Percentiles rank a stretch among this genome's conserved stretches.
Conservation (phyloP, 805 yeast species). For the Hemisphaericaspora nanyangensis region DNA sequence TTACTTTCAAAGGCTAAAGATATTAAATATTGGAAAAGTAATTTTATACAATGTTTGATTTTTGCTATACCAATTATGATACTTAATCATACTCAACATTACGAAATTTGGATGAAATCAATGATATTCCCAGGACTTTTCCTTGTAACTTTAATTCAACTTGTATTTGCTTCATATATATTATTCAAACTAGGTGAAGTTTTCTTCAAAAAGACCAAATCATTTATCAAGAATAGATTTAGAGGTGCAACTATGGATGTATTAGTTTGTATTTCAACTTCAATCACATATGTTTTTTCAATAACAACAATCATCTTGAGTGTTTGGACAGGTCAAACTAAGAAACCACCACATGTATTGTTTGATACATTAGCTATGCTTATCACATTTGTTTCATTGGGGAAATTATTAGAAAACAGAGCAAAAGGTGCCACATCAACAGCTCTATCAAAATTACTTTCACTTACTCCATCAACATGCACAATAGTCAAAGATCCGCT, state of each 20-base stretch:
- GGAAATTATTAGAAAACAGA: conserved; percentile 85
- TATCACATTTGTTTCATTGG: conserved; percentile 76
- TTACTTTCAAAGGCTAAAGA: conserved; percentile 68
- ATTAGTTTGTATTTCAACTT: conserved; percentile 76
- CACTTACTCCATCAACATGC: conserved; percentile 78
- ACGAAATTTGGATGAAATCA: conserved; percentile 24
- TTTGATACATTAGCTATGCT: conserved; percentile 90
- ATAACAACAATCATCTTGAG: conserved; percentile 54
- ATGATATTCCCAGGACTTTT: conserved; percentile 57
- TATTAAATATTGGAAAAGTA: conserved; percentile 63
- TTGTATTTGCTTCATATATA: conserved; percentile 54
- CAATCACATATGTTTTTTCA: conserved; percentile 75
- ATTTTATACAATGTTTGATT: conserved; percentile 47
- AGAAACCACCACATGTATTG: conserved; percentile 59
- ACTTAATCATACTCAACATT: conserved; percentile 46
- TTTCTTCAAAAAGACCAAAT: conserved; percentile 63
- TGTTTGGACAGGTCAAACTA: conserved; percentile 36
- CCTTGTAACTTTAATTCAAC: conserved; percentile 58
- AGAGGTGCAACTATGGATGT: conserved; percentile 82
- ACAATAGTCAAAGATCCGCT: conserved; percentile 48
- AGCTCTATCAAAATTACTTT: conserved; percentile 76
- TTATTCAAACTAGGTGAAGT: conserved; percentile 64
- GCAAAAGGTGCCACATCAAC: conserved; percentile 94
- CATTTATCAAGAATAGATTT: conserved; percentile 62
- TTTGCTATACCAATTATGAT: conserved; percentile 62